Conservation (phyloP, 2,329 filamentous ascomycete genomes). For the Penicillium brevicompactum region DNA sequence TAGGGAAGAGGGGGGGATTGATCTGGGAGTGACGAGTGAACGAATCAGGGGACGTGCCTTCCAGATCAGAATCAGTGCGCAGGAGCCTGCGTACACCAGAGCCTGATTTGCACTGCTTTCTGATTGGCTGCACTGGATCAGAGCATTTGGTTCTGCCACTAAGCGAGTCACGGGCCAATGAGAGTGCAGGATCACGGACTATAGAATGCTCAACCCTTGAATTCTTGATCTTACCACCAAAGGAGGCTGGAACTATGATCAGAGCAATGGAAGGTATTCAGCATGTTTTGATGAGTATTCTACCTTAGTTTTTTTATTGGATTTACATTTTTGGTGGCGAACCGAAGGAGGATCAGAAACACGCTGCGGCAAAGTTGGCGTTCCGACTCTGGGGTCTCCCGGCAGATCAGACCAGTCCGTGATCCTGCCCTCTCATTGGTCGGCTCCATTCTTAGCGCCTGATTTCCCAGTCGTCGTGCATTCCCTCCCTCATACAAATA, state of each 20-base stretch:
- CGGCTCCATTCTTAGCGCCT: conserved; percentile 36
- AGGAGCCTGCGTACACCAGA: conserved; percentile 37
- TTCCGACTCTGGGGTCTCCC: conserved; percentile 27
- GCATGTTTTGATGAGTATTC: conserved; percentile 18
- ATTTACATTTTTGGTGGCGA: conserved; percentile 19
- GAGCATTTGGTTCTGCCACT: conserved; percentile 22
- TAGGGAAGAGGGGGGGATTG: conserved; percentile 38
- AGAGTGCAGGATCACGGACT: conserved; percentile 38
- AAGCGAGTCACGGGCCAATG: conserved; percentile 44
- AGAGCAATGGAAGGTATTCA: conserved; percentile 16
- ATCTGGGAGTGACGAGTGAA: conserved; percentile 30
- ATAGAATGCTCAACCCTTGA: conserved; percentile 28
- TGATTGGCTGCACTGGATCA: conserved; percentile 21
- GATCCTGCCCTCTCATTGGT: conserved; percentile 42
- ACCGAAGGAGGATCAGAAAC: conserved; percentile 29
- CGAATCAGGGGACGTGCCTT: conserved; percentile 20
- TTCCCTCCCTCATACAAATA: conserved; percentile 43
- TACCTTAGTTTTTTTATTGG: conserved; percentile 9
- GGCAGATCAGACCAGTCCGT: conserved; percentile 30
- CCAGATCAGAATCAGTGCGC: conserved; percentile 26
- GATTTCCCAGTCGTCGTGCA: conserved; percentile 37
- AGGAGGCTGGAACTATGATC: conserved; percentile 18
- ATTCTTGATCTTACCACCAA: conserved; percentile 40
- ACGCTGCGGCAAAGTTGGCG: conserved; percentile 25
- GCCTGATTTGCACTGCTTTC: conserved; percentile 28